Base-by-base conservation (phyloP, 768 basidiomycete species). In the Agrocybe praecox region DNA sequence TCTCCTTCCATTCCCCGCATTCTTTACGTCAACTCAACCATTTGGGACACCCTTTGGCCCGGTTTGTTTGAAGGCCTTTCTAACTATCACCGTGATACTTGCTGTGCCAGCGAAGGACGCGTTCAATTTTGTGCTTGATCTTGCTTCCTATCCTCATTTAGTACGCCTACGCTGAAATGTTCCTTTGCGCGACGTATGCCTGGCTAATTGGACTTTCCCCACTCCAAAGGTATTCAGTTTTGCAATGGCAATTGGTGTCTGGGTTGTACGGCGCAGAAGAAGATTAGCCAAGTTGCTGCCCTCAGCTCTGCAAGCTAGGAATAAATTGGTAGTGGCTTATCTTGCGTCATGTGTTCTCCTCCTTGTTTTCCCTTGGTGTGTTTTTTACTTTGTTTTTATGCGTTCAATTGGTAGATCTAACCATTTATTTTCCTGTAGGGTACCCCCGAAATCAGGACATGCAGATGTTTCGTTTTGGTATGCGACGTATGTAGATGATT, bases 31-130 rank as follows among this genome's bases (percentile, higher is more conserved):
- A 2, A 80, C 75, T 9, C 68, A 72, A 47, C 81, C 81, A 3
- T 80, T 83, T 51, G 78, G 76, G 26, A 81, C 81, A 1, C 81
- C 83, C 2, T 60, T 76, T 6, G 78, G 71, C 1, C 78, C 81
- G 6, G 71, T 78, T 2, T 53, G 68, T 22, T 67, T 81, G 45
- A 76, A 77, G 55, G 78, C 71, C 53, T 53, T 62, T 21, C 55
- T 81, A 8, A 77, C 77, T 1, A 62, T 72, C 26, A 36, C 80
- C 32, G 74, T 81, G 36, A 77, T 83, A 43, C 60, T 80, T 29
- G 73, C 63, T 18, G 55, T 74, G 21, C 74, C 74, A 10, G 72
- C 72, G 11, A 69, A 70, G 54, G 74, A 75, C 49, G 69, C 71
- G 7, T 75, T 73, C 59, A 74, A 75, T 57, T 75, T 75, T 43